phyloP scores from a whole-genome alignment of 352 stramenopile species.

The Proteromonas lacertae region DNA sequence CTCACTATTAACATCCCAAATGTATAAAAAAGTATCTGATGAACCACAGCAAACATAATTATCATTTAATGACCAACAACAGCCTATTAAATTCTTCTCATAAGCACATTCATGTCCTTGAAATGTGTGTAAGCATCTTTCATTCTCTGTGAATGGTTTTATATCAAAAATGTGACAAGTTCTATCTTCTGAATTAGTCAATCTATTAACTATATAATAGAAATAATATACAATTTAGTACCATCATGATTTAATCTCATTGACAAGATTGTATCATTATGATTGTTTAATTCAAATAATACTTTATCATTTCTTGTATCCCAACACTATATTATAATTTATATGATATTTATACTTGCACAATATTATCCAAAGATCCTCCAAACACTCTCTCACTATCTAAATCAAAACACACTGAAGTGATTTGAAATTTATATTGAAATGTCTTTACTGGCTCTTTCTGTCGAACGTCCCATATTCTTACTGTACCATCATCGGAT shows the following conservation, averaged over 20 bases:
- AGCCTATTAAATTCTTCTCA: background rate
- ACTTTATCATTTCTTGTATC: constrained; percentile 48
- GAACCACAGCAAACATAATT: constrained; percentile 36
- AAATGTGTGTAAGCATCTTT: constrained; percentile 4
- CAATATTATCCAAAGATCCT: background rate
- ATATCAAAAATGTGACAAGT: no score
- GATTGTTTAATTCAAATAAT: background rate
- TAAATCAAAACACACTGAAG: constrained; percentile 28
- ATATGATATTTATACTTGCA: constrained; percentile 20
- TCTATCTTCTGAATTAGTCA: no score
- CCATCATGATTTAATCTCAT: constrained; percentile 19
- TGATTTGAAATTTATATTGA: constrained; percentile 46
- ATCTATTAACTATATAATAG: no score
- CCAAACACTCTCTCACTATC: background rate
- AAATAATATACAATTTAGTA: background rate
- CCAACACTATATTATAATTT: constrained; percentile 43
- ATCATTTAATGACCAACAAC: constrained; percentile 21
- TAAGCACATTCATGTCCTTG: constrained; percentile 6
- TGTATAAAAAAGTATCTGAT: constrained; percentile 62
- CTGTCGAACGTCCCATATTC: constrained; percentile 44
- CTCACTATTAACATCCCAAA: constrained; percentile 57
- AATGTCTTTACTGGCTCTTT: constrained; percentile 35
- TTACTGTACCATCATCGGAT: constrained; percentile 45
- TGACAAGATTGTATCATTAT: background rate
- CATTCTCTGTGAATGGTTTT: constrained; percentile 42